Base-by-base conservation (phyloP, 768 basidiomycete genomes). In the Cystofilobasidium ferigula region DNA sequence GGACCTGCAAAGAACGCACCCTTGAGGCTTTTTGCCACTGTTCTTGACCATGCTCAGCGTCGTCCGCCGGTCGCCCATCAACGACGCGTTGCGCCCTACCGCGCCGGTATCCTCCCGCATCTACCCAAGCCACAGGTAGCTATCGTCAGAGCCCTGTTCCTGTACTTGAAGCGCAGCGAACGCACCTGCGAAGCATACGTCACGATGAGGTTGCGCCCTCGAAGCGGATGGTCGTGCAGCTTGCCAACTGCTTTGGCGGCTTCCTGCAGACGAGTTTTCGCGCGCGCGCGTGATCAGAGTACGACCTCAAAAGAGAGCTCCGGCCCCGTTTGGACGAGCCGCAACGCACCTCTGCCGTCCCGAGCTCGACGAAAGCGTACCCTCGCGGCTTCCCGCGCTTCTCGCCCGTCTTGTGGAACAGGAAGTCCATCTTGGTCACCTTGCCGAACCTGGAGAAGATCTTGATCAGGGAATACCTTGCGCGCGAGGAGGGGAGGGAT, bases 291-390 rank as follows among this genome's bases (percentile, higher is more conserved):
- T n/a, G 24, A 38, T 20, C 58, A 57, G 57, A 26, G 48, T 38
- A 51, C 22, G 24, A 34, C 56, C 43, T 18, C 13, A 16, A 45
- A 51, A 28, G 16, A 51, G n/a, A 16, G 28, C n/a, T 16, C 7
- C 24, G n/a, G 9, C 24, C 8, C n/a, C 34, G 34, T 57, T 10
- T 26, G 22, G 26, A 36, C 20, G 24, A 57, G 24, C n/a, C n/a
- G n/a, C n/a, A n/a, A 24, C 88, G 80, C 77, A 98, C 94, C 77
- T 85, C 83, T 77, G 85, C 81, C 51, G 82, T 82, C 35, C 80
- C 80, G 72, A 85, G 97, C 77, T 97, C 89, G 38, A 99, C 77
- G 71, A 98, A 99, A 0, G 92, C 93, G 76, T 94, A 98, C 7
- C 95, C 94, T 16, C 93, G 81, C 0, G 95, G 93, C 74, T 89